Percentiles rank a stretch among this genome's conserved stretches.
Conservation (phyloP, 176 grass and related monocot species). For the sorghum (Sorghum bicolor) region DNA sequence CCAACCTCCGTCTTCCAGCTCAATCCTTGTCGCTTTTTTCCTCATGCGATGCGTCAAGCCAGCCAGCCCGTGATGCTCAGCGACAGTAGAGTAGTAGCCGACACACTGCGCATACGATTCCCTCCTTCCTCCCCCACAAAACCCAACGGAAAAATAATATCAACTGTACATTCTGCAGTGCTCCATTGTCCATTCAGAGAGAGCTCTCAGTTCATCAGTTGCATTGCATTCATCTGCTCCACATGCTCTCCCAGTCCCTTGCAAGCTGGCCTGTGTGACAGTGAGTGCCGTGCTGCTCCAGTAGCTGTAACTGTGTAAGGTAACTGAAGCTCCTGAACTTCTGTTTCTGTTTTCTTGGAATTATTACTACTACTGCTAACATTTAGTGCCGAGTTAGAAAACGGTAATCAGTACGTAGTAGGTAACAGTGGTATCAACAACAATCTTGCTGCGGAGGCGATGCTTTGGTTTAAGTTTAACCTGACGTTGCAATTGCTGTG, state of each 20-base stretch:
- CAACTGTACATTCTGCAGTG: neutral
- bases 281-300: slow-evolving; percentile 13
- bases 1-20: slow-evolving; percentile 60
- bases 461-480: neutral
- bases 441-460: slow-evolving; percentile 22
- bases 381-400: neutral
- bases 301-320: slow-evolving; percentile 1
- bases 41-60: slow-evolving; percentile 6
- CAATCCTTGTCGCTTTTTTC: slow-evolving; percentile 46
- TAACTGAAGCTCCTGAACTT: neutral
- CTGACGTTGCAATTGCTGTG: neutral
- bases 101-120: slow-evolving; percentile 54
- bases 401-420: neutral
- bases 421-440: neutral
- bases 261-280: slow-evolving; percentile 13
- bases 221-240: slow-evolving; percentile 9
- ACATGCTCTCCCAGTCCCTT: slow-evolving; percentile 1
- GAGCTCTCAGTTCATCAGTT: neutral
- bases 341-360: slow-evolving; percentile 6
- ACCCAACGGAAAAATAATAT: neutral
- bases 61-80: slow-evolving; percentile 58
- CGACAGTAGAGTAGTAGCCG: slow-evolving; percentile 30
- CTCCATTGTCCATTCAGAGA: neutral
- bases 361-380: neutral
- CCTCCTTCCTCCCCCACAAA: slow-evolving; percentile 4